phyloP scores from a whole-genome alignment of 352 stramenopile species.

The Plasmopara halstedii region DNA sequence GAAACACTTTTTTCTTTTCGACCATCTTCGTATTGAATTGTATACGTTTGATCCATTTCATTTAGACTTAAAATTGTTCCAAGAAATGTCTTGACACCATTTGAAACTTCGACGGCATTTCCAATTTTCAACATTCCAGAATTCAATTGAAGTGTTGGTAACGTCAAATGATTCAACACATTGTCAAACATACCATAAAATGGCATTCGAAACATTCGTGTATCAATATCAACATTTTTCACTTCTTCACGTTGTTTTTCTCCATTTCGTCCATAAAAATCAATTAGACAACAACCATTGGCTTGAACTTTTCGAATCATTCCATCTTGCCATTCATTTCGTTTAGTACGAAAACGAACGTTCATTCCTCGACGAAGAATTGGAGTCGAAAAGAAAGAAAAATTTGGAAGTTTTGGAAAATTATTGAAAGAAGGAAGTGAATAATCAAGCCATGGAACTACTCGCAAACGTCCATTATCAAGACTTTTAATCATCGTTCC shows the following conservation, averaged over 20 bases:
- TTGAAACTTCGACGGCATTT: conserved; percentile 44
- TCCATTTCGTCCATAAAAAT: conserved; percentile 28
- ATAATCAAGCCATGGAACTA: conserved; percentile 44
- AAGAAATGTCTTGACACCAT: conserved; percentile 36
- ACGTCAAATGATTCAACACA: too few relatives aligned
- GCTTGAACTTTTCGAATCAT: conserved; percentile 43
- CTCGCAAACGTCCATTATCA: conserved; percentile 28
- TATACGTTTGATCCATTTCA: conserved; percentile 42
- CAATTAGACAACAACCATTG: conserved; percentile 36
- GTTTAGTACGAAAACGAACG: conserved; percentile 38
- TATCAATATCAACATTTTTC: conserved; percentile 43
- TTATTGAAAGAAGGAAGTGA: too few relatives aligned
- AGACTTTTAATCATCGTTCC: conserved; percentile 37
- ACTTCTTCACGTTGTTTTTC: conserved; percentile 33
- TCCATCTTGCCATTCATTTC: conserved; percentile 29
- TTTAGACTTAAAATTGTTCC: conserved; percentile 35
- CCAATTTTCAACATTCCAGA: too few relatives aligned
- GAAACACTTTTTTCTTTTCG: conserved; percentile 51
- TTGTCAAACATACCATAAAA: too few relatives aligned
- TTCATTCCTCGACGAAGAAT: conserved; percentile 43
- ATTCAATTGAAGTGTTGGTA: too few relatives aligned
- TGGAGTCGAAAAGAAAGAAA: conserved; percentile 17
- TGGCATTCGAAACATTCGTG: too few relatives aligned
- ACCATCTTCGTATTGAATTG: conserved; percentile 47
- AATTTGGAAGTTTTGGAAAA: conserved; percentile 14